Percentiles rank a stretch among this genome's conserved stretches.
Evolutionary conservation across 228 moss, liverwort and hornwort genomes (phyloP).

Genomic region (Sphagnum fallax): DNA sequence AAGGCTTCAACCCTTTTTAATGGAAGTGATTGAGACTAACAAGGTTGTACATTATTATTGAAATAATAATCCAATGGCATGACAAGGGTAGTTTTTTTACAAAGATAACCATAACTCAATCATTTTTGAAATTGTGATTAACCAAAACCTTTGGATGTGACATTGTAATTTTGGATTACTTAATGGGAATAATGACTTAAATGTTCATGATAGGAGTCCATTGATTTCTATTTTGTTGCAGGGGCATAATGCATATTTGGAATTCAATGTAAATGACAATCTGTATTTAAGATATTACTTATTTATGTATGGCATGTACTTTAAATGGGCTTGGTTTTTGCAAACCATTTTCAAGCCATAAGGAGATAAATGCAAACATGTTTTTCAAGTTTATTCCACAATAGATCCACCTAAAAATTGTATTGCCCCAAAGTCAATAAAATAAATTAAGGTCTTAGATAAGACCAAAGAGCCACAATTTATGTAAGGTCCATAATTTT

Average conservation of each 20-base stretch:
- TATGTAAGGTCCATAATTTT: too few relatives aligned
- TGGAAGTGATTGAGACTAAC: too few relatives aligned
- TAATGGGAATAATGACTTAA: not conserved
- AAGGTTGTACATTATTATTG: not conserved
- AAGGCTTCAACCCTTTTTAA: too few relatives aligned
- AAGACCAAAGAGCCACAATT: too few relatives aligned
- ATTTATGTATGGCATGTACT: not conserved
- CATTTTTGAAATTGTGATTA: not conserved
- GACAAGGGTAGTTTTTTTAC: not conserved
- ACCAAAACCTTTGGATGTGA: conserved; percentile 4
- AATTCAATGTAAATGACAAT: not conserved
- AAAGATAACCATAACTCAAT: conserved; percentile 5
- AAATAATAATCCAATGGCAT: not conserved
- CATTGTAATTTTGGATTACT: not conserved
- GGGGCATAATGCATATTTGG: too few relatives aligned
- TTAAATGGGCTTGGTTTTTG: not conserved
- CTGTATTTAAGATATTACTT: not conserved
- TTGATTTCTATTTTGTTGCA: too few relatives aligned
- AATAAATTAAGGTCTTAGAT: too few relatives aligned
- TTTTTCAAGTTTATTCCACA: too few relatives aligned
- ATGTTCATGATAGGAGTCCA: not conserved
- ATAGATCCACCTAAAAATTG: too few relatives aligned
- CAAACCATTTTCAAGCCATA: not conserved
- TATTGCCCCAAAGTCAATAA: too few relatives aligned
- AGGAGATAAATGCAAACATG: too few relatives aligned